Base-by-base conservation (phyloP, 1,284 basidiomycete species). In the Fistulina hepatica region DNA sequence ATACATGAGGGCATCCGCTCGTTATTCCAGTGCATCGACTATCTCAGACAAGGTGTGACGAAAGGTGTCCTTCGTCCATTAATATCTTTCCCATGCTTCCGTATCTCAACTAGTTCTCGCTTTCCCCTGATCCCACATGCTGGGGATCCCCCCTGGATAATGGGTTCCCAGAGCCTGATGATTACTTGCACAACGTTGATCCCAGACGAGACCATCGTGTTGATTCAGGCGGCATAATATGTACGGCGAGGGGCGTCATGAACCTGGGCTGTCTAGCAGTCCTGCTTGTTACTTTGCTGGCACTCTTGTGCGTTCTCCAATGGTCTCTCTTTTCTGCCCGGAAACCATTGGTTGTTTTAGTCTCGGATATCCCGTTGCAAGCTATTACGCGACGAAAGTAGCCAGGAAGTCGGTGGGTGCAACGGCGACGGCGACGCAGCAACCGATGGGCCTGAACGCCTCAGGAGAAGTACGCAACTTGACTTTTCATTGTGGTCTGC, bases 81-180 rank as follows among this genome's bases (percentile, higher is more conserved):
- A n/a, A n/a, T n/a, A n/a, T n/a, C n/a, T n/a, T n/a, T n/a, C n/a
- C n/a, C n/a, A n/a, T n/a, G n/a, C n/a, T n/a, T n/a, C n/a, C n/a
- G n/a, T n/a, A n/a, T n/a, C 21, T 32, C 39, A 34, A 28, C 6
- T 44, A 84, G 80, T 84, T 73, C 50, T 81, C 80, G 6, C 65
- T 84, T 15, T 74, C 81, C 3, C 69, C 80, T 2, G 81, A 85
- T 54, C 81, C 80, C 10, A 58, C 66, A 6, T 64, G 65, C 1
- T 81, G 81, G 79, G 76, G 76, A 7, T 68, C 77, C 19, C 66
- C 78, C 47, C 57, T 82, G 36, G 67, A 67, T 42, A 57, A 68
- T n/a, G 43, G 40, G 7, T 43, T 41, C 9, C 19, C 16, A 10
- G 48, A 48, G 20, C 33, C 36, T 6, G 48, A 50, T 34, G 48